Conservation (phyloP, 1,284 basidiomycete genomes). For the Cryptococcus neoformans region DNA sequence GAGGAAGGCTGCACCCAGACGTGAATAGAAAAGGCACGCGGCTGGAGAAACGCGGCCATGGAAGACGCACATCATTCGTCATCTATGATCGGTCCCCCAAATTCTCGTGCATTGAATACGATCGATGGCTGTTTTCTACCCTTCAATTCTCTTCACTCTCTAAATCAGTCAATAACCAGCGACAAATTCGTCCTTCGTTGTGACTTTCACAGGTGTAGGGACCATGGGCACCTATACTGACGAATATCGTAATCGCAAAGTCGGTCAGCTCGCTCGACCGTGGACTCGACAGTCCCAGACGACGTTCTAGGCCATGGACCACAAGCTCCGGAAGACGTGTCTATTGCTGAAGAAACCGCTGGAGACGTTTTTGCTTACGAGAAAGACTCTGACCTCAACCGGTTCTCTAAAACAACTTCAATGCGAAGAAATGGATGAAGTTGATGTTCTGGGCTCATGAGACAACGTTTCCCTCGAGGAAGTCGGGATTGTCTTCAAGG, state of each 20-base stretch:
- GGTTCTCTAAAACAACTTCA: constrained; percentile 48
- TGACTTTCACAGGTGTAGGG: too few species aligned
- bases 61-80: too few species aligned
- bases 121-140: too few species aligned
- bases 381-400: constrained; percentile 50
- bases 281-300: constrained; percentile 37
- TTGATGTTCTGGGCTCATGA: constrained; percentile 24
- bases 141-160: too few species aligned
- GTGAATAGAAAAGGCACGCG: too few species aligned
- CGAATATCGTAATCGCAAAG: neutral
- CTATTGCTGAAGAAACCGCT: neutral
- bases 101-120: too few species aligned
- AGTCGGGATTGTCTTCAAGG: constrained; percentile 52
- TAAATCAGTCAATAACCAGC: too few species aligned
- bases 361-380: constrained; percentile 31
- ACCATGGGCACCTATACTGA: neutral
- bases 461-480: constrained; percentile 37
- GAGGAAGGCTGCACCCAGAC: too few species aligned
- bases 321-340: constrained; percentile 12
- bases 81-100: too few species aligned
- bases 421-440: constrained; percentile 49
- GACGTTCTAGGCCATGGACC: too few species aligned
- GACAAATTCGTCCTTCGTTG: too few species aligned
- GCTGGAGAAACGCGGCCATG: too few species aligned
- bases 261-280: constrained; percentile 31